Evolutionary conservation across 2,329 filamentous ascomycete species (phyloP).

Genomic region (Zalaria obscura): DNA sequence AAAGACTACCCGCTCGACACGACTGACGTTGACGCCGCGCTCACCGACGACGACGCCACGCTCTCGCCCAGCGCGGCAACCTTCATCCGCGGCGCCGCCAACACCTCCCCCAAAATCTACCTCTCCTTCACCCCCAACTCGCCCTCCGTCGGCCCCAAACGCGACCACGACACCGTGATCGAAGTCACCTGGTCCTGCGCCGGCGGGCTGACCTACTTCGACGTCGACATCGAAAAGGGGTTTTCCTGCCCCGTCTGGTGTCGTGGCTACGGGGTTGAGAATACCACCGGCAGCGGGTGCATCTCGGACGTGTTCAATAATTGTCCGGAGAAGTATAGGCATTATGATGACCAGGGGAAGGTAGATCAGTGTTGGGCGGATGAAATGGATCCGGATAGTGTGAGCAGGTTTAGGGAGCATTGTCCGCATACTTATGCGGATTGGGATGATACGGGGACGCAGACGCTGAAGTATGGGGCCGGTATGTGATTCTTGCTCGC

Average conservation of each 20-base stretch:
- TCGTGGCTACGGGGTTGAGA: neutral
- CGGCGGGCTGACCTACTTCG: neutral
- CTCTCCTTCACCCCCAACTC: conserved; percentile 1
- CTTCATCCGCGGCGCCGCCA: neutral
- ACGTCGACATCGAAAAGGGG: conserved; percentile 5
- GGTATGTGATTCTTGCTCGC: too few relatives aligned
- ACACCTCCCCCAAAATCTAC: neutral
- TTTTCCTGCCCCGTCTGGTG: conserved; percentile 5
- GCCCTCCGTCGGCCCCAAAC: neutral
- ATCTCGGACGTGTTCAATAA: conserved; percentile 1
- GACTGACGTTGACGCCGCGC: neutral
- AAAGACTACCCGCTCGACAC: neutral
- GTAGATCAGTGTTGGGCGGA: neutral
- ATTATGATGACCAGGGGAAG: neutral
- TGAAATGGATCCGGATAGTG: neutral
- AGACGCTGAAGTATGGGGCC: too few relatives aligned
- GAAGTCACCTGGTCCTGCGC: neutral
- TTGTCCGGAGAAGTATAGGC: conserved; percentile 1
- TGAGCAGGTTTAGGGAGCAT: neutral
- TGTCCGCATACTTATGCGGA: neutral
- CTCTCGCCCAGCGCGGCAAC: neutral
- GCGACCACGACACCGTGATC: conserved; percentile 2
- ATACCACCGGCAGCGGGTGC: conserved; percentile 1
- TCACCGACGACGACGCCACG: neutral
- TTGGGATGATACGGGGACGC: neutral